Base-by-base conservation (phyloP, 129 eudicot genomes). In the Arctium lappa region DNA sequence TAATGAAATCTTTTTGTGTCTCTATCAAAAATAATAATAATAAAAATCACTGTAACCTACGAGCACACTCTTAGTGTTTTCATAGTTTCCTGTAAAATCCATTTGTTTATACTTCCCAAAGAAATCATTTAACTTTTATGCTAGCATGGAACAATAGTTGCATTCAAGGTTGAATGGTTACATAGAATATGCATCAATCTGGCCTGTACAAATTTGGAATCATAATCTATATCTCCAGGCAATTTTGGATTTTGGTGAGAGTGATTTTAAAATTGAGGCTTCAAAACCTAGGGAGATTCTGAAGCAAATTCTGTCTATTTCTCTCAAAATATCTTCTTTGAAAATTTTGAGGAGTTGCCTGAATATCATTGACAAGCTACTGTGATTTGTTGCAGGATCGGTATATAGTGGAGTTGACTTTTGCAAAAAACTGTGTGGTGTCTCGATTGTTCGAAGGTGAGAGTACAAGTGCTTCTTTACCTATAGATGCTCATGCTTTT, bases 381-480 rank as follows among this genome's bases (percentile, higher is more conserved):
- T 74, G 80, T 2, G 7, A 50, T 39, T 77, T 76, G 44, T 74
- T 87, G 82, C 94, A 95, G 99, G 94, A 38, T 95, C 98, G 3
- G 89, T 93, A 75, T 95, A 95, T 82, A 93, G 90, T 74, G 99
- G 99, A 85, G 99, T 95, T 85, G 99, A 95, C 86, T 95, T 95
- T 76, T 95, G 99, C 94, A 95, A 95, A 90, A 95, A 95, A 86
- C 85, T 95, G 48, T 95, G 98, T 65, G 99, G 95, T 68, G 99
- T 95, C 77, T 95, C 99, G 48, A 93, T 95, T 88, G 88, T 95
- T 80, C 90, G 99, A 86, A 95, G 99, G 99, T 93, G 91, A 90
- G 93, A 76, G 44, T 44, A 56, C 30, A 76, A 5, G n/a, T 63
- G 69, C 56, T 81, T 27, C 13, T 68, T 22, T 65, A 80, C 46